These are phyloP conservation scores for Thuja plicata DNA, from an alignment of 83 land plant species.

Conservation along the genomic window DNA sequence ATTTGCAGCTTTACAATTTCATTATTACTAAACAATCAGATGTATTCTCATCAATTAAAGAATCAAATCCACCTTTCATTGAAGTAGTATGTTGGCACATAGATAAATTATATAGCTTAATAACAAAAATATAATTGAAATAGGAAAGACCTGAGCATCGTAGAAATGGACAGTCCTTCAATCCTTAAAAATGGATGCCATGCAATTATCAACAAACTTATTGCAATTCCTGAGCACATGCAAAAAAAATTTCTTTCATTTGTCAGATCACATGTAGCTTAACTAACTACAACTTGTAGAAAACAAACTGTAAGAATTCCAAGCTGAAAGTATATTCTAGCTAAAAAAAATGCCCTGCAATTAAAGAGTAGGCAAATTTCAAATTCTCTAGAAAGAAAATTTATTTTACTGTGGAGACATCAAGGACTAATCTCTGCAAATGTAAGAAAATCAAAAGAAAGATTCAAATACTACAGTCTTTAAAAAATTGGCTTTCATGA, in stretches of 20 bases:
- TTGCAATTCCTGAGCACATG: conserved; percentile 8
- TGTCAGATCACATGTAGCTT: not conserved
- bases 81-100: not conserved
- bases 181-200: not conserved
- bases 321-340: not conserved
- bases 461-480: not conserved
- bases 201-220: not conserved
- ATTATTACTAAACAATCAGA: not conserved
- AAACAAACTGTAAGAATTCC: not conserved
- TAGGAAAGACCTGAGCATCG: not conserved
- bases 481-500: not conserved
- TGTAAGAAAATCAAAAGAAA: not conserved
- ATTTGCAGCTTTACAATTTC: not conserved
- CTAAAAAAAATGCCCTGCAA: not conserved
- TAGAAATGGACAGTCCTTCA: not conserved
- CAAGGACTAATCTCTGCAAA: not conserved
- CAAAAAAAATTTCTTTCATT: not conserved
- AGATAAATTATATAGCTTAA: not conserved
- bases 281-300: not conserved
- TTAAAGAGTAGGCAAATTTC: not conserved
- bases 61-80: not conserved
- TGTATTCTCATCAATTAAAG: not conserved
- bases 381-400: not conserved
- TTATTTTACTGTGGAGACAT: not conserved
- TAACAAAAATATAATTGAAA: not conserved